Evolutionary conservation across 192 early-diverging fungal species (phyloP).

Genomic region (Podila epigama): DNA sequence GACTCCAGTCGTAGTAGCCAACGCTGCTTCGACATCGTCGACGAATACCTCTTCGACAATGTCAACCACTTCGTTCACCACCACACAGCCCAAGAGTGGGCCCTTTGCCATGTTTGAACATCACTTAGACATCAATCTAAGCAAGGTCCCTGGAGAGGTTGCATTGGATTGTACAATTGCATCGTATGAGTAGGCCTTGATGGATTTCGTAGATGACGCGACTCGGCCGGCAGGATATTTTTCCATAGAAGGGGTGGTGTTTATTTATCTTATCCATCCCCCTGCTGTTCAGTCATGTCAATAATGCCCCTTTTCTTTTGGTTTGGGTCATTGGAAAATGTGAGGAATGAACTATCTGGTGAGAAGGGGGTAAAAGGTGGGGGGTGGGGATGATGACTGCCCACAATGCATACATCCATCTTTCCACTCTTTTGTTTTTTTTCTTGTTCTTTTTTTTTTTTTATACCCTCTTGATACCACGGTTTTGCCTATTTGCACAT

Average conservation of each 20-base stretch:
- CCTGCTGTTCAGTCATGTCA: too few relatives aligned
- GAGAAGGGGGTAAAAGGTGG: too few relatives aligned
- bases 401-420: background rate
- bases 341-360: too few relatives aligned
- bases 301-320: too few relatives aligned
- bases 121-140: conserved; percentile 8
- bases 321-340: too few relatives aligned
- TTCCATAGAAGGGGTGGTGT: background rate
- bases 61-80: conserved; percentile 15
- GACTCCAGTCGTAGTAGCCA: background rate
- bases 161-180: conserved; percentile 35
- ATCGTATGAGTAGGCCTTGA: conserved; percentile 29
- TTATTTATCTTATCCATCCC: too few relatives aligned
- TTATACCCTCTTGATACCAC: background rate
- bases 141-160: conserved; percentile 8
- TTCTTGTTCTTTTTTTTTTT: background rate
- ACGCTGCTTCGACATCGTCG: background rate
- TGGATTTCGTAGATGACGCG: too few relatives aligned
- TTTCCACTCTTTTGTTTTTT: background rate
- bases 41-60: conserved; percentile 22
- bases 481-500: background rate
- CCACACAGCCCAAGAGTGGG: conserved; percentile 21
- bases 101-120: conserved; percentile 31
- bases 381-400: too few relatives aligned
- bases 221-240: background rate